Conservation (phyloP, 768 basidiomycete genomes). For the Podaxis sp. region DNA sequence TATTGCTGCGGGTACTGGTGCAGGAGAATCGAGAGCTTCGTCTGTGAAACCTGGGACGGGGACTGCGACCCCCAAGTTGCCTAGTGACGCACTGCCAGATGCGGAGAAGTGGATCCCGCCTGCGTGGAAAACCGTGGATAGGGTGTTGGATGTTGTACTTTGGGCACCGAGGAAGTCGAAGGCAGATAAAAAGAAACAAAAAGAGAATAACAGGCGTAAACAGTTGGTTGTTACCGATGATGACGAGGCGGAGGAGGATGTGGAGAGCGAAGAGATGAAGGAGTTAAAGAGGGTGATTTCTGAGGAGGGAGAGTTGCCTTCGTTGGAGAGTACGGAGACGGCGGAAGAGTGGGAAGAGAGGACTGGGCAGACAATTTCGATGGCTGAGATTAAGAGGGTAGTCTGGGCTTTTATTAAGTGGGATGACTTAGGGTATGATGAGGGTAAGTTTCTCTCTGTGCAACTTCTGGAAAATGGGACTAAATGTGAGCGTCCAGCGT, state of each 20-base stretch:
- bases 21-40: conserved; percentile 35
- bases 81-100: conserved; percentile 52
- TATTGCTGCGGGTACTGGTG: conserved; percentile 41
- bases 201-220: conserved; percentile 26
- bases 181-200: conserved; percentile 21
- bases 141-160: conserved; percentile 80
- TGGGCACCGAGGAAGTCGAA: conserved; percentile 43
- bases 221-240: conserved; percentile 26
- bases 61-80: conserved; percentile 23
- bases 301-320: conserved; percentile 65
- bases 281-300: conserved; percentile 39
- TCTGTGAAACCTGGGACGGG: conserved; percentile 31
- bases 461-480: background rate
- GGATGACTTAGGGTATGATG: conserved; percentile 90
- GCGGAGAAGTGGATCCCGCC: conserved; percentile 75
- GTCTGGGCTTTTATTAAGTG: conserved; percentile 91
- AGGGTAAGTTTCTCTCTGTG: conserved; percentile 54
- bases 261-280: conserved; percentile 30
- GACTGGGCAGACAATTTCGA: conserved; percentile 38
- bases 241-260: conserved; percentile 31
- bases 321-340: conserved; percentile 50
- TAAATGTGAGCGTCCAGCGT: conserved; percentile 48
- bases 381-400: conserved; percentile 58
- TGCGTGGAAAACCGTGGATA: conserved; percentile 88
- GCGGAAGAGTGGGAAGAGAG: conserved; percentile 61